Evolutionary conservation across 225 moss, liverwort and hornwort genomes (phyloP), one percentile per base, ranked within the genome.

Genomic region (Marchantia polymorpha): DNA sequence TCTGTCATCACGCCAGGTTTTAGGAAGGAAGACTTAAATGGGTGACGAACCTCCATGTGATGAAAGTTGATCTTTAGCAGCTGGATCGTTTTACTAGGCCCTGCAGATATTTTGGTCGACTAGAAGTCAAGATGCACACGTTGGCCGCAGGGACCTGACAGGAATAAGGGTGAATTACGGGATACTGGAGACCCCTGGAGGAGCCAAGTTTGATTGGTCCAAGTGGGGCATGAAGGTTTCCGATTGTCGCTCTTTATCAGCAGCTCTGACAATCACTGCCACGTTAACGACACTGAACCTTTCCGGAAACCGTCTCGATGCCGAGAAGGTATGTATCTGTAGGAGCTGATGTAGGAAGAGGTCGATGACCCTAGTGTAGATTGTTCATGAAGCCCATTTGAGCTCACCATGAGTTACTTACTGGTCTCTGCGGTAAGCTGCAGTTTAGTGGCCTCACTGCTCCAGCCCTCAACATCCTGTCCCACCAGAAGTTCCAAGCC

Each of bases 211-310:
- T 54, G 87, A 94, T 77, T 84, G 83, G n/a, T 78, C 81, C 64
- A 73, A 80, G 10, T 90, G 89, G 89, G 93, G 97, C 74, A 97
- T 94, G 83, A 58, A 83, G 49, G 79, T 84, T 7, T 97, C 97
- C 0, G 93, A 94, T 80, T 97, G 97, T 79, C 0, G 89, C 25
- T 93, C 97, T 27, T 76, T 97, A 76, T 54, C 90, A 1, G 70
- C 92, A 64, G 88, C 91, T 19, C 89, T 93, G 54, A 91, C 88
- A 0, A 83, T 88, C 11, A 83, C 94, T 9, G 6, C 58, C 9
- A 89, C 89, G 23, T 83, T 97, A 72, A 89, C 92, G 0, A 86
- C 91, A 64, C 94, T 97, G 61, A 91, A 92, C 64, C 87, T 97
- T 23, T 89, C 92, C 46, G 86, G 87, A 64, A 94, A 90, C 80